Base-by-base conservation (phyloP, 1,139 yeast genomes). In the Tardiomyces digboiensis region DNA sequence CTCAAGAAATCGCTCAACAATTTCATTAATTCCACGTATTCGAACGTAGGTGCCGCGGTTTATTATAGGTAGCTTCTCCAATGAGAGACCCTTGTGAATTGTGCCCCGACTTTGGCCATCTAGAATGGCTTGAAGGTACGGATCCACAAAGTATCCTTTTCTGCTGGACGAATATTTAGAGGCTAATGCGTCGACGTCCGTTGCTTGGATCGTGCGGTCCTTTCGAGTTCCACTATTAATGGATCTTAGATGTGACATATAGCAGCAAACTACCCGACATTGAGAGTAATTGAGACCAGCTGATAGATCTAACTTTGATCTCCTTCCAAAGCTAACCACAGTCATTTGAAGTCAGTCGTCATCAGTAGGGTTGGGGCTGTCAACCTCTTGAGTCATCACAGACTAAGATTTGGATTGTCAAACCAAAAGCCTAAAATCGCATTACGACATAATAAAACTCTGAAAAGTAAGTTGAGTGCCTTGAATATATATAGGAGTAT, bases 181-280 rank as follows among this genome's bases (percentile, higher is more conserved):
- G 20, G 88, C 74, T 18, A 89, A 64, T 0, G 97, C 97, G 63
- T 89, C 97, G 43, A 76, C 68, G 57, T 89, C 97, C 0, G 98
- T 89, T 0, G 80, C 73, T 44, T 85, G 68, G 14, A 84, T 71
- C 10, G 74, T 66, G 46, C 72, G 71, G 49, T 80, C 84, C 51
- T 44, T 50, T 2, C 38, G 37, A 8, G 29, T 8, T 5, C 19
- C 37, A 3, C 37, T n/a, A 5, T n/a, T 10, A 8, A 26, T 16
- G 33, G 33, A 26, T 26, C 33, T 26, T 3, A 26, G 33, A 8
- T 16, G 33, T 5, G 33, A 26, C 33, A 26, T 26, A 16, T n/a
- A n/a, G n/a, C n/a, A n/a, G n/a, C n/a, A n/a, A n/a, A n/a, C n/a
- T n/a, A n/a, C n/a, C n/a, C n/a, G n/a, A n/a, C n/a, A n/a, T n/a